Conservation (phyloP, 345 rosid species). For the Geranium brycei region DNA sequence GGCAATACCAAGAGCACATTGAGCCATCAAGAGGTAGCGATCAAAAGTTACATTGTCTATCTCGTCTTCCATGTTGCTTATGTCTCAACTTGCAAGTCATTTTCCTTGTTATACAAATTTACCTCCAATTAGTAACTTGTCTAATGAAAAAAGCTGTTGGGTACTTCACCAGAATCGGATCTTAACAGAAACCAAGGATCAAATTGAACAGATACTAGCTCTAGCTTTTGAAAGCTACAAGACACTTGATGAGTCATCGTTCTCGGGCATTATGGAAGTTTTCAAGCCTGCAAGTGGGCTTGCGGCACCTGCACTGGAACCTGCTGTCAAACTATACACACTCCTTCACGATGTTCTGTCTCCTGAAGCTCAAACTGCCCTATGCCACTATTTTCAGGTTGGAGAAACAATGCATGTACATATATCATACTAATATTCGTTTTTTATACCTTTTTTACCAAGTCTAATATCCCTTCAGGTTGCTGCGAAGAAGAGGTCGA, state of each 20-base stretch:
- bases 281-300: constrained; percentile 70
- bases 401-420: neutral
- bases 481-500: constrained; percentile 82
- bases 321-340: constrained; percentile 82
- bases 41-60: neutral
- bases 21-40: constrained; percentile 95
- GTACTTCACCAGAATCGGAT: constrained; percentile 64
- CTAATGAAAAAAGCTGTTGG: constrained; percentile 8
- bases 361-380: constrained; percentile 79
- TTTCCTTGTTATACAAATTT: constrained; percentile 3
- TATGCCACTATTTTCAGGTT: constrained; percentile 91
- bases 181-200: constrained; percentile 80
- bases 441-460: neutral
- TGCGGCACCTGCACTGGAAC: constrained; percentile 75
- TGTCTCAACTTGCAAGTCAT: neutral
- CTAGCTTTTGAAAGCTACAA: constrained; percentile 84
- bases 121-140: constrained; percentile 3
- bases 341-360: constrained; percentile 85
- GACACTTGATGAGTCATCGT: constrained; percentile 74
- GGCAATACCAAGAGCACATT: constrained; percentile 63
- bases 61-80: no score
- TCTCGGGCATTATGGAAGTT: constrained; percentile 60
- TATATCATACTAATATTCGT: constrained; percentile 1
- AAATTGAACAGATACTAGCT: constrained; percentile 89
- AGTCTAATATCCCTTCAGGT: constrained; percentile 30